These are phyloP conservation scores for Pseudocercospora ulei DNA, from an alignment of 2,329 filamentous ascomycete genomes.

Conservation along the genomic window DNA sequence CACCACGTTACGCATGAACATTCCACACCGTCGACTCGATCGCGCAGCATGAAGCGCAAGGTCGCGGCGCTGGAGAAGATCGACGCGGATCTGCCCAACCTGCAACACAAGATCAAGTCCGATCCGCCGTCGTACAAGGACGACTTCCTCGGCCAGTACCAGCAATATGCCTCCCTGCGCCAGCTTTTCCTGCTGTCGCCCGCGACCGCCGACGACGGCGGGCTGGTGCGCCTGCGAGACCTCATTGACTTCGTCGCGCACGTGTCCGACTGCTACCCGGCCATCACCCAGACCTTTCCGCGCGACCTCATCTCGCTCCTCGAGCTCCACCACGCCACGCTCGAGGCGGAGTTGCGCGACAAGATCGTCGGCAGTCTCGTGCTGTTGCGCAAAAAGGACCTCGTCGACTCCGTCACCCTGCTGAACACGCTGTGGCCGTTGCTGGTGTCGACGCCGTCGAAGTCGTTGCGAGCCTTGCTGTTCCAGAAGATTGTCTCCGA, in stretches of 20 bases:
- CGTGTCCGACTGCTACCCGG: constrained; percentile 84
- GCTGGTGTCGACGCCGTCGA: constrained; percentile 82
- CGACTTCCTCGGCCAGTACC: constrained; percentile 78
- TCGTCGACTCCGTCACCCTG: constrained; percentile 74
- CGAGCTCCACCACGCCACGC: constrained; percentile 66
- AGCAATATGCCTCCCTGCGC: constrained; percentile 81
- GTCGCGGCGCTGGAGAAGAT: constrained; percentile 89
- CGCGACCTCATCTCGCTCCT: constrained; percentile 73
- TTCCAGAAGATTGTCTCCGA: constrained; percentile 87
- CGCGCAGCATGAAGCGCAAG: constrained; percentile 70
- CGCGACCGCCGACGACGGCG: constrained; percentile 63
- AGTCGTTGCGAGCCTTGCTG: constrained; percentile 73
- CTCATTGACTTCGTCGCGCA: constrained; percentile 90
- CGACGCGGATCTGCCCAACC: constrained; percentile 78
- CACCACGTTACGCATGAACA: too few species aligned
- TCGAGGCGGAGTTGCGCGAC: constrained; percentile 78
- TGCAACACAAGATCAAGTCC: constrained; percentile 83
- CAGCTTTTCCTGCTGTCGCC: constrained; percentile 86
- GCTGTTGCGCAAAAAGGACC: constrained; percentile 77
- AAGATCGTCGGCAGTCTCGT: constrained; percentile 90
- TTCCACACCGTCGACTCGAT: too few species aligned
- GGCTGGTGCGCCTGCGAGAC: constrained; percentile 75
- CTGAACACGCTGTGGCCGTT: constrained; percentile 92
- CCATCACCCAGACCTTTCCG: constrained; percentile 66
- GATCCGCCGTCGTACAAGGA: constrained; percentile 85